phyloP scores from a whole-genome alignment of 2,329 filamentous ascomycete species.

The Ophiostoma quercus region DNA sequence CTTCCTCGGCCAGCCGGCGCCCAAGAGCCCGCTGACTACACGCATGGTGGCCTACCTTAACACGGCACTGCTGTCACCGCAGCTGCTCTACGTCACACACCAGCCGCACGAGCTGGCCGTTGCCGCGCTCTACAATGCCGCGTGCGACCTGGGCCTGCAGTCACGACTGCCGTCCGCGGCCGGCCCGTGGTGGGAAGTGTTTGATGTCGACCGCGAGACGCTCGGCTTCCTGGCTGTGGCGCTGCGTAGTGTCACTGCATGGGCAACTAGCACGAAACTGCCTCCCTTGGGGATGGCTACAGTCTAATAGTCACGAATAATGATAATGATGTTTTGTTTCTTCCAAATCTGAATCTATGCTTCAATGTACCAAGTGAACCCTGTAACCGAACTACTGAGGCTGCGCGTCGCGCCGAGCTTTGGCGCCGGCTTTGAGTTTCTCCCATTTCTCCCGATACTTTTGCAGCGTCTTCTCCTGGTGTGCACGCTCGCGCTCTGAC shows the following conservation, averaged over 20 bases:
- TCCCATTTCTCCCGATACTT: constrained; percentile 60
- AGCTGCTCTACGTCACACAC: constrained; percentile 85
- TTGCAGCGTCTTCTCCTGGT: constrained; percentile 51
- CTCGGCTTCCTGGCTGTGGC: constrained; percentile 87
- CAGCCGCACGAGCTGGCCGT: constrained; percentile 82
- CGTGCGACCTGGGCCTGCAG: constrained; percentile 68
- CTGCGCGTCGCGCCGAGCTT: constrained; percentile 48
- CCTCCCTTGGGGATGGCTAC: neutral
- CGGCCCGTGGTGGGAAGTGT: constrained; percentile 94
- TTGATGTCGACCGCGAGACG: constrained; percentile 91
- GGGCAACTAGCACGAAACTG: constrained; percentile 42
- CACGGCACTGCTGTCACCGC: constrained; percentile 75
- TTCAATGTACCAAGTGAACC: neutral
- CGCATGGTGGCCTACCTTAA: constrained; percentile 77
- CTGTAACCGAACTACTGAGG: neutral
- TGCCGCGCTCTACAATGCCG: constrained; percentile 85
- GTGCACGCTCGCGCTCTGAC: constrained; percentile 58
- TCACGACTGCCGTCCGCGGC: constrained; percentile 57
- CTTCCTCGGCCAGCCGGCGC: constrained; percentile 53
- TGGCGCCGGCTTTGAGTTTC: constrained; percentile 55
- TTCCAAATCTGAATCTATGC: neutral
- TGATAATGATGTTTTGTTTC: neutral
- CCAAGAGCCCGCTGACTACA: constrained; percentile 52
- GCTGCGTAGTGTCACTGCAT: constrained; percentile 71
- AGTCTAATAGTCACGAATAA: neutral